Conservation (phyloP, 768 basidiomycete genomes). For the Rhizopogon roseolus region DNA sequence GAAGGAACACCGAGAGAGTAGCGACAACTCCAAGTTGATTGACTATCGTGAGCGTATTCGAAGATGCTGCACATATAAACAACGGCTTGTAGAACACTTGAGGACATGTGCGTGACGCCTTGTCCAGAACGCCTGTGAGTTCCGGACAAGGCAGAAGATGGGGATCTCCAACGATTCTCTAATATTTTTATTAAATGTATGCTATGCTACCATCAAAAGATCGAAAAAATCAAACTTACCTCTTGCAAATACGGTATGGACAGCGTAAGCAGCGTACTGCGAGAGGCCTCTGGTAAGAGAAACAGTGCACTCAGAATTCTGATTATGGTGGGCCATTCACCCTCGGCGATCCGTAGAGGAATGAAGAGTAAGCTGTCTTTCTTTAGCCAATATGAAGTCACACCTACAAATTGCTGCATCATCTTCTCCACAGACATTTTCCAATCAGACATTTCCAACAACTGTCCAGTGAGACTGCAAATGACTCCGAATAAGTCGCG, state of each 20-base stretch:
- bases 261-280: slow-evolving; percentile 33
- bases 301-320: slow-evolving; percentile 39
- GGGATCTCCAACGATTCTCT: slow-evolving; percentile 54
- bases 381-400: not conserved
- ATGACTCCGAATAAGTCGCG: slow-evolving; percentile 27
- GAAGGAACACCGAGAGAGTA: slow-evolving; percentile 47
- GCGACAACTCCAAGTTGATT: slow-evolving; percentile 54
- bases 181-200: not conserved
- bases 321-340: slow-evolving; percentile 39
- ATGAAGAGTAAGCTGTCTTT: not conserved
- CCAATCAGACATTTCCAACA: slow-evolving; percentile 35
- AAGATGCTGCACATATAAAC: slow-evolving; percentile 62
- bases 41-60: slow-evolving; percentile 54
- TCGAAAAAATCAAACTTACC: slow-evolving; percentile 33
- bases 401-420: slow-evolving; percentile 38
- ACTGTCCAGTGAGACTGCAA: slow-evolving; percentile 34
- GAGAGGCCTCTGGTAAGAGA: slow-evolving; percentile 44
- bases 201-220: not conserved
- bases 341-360: slow-evolving; percentile 29
- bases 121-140: slow-evolving; percentile 47
- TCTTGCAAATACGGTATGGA: slow-evolving; percentile 46
- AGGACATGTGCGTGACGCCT: slow-evolving; percentile 48
- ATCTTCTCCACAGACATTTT: slow-evolving; percentile 35
- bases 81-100: slow-evolving; percentile 69
- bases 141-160: slow-evolving; percentile 42